These are phyloP conservation scores for Hypoxylon trugodes DNA, from an alignment of 495 filamentous ascomycete genomes.

Conservation along the genomic window DNA sequence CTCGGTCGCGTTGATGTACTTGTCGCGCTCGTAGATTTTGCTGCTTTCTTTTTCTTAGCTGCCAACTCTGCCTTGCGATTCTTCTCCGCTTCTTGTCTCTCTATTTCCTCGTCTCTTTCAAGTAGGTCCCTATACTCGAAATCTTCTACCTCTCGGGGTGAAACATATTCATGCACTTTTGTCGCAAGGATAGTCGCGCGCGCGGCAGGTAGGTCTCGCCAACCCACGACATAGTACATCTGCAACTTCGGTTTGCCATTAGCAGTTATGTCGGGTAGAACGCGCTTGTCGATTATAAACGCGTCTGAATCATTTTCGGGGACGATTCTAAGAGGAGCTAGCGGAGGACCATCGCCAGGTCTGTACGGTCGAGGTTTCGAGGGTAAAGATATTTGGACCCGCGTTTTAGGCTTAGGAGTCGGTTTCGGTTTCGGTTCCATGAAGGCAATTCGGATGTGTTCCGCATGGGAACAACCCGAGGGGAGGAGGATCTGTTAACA, in stretches of 20 bases:
- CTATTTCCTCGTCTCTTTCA: slow-evolving; percentile 39
- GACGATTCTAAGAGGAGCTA: slow-evolving; percentile 45
- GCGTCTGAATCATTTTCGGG: slow-evolving; percentile 53
- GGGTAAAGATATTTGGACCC: slow-evolving; percentile 49
- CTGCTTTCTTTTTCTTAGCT: slow-evolving; percentile 13
- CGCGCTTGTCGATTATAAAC: slow-evolving; percentile 56
- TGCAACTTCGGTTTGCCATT: slow-evolving; percentile 44
- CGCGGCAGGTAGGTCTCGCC: slow-evolving; percentile 52
- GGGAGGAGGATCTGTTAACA: neutral
- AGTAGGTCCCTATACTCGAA: slow-evolving; percentile 51
- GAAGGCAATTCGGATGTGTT: slow-evolving; percentile 1
- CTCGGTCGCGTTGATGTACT: slow-evolving; percentile 4
- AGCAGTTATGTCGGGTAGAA: slow-evolving; percentile 44
- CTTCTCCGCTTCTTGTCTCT: slow-evolving; percentile 16
- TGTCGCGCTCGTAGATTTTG: slow-evolving; percentile 7
- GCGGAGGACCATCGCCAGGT: slow-evolving; percentile 50
- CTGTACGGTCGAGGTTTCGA: slow-evolving; percentile 46
- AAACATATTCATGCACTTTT: slow-evolving; percentile 55
- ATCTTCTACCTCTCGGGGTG: slow-evolving; percentile 53
- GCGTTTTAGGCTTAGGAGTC: no score
- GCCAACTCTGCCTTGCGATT: slow-evolving; percentile 24
- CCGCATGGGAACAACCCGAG: slow-evolving; percentile 2
- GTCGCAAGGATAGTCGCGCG: slow-evolving; percentile 49
- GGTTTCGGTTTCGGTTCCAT: slow-evolving; percentile 23
- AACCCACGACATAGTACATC: slow-evolving; percentile 54